These are phyloP conservation scores for Cruciata laevipes DNA, from an alignment of 257 asterid species.

Conservation along the genomic window DNA sequence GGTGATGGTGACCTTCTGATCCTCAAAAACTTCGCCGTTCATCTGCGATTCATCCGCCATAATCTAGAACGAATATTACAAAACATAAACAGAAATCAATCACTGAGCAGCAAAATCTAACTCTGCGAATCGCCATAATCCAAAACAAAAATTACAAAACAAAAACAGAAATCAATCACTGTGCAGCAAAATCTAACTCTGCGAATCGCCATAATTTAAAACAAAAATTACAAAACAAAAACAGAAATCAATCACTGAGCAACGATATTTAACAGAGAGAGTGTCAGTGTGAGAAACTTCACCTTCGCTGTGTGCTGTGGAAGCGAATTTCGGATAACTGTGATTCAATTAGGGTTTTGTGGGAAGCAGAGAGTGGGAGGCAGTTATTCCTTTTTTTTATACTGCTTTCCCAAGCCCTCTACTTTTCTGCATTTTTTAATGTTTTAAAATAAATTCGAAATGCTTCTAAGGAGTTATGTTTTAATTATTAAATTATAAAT, in stretches of 20 bases:
- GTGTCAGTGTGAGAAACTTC: not conserved
- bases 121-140: too few species aligned
- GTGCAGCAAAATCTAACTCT: not conserved
- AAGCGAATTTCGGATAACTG: slow-evolving; percentile 2
- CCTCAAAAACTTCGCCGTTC: slow-evolving; percentile 43
- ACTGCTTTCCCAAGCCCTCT: not conserved
- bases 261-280: not conserved
- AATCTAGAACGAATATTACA: not conserved
- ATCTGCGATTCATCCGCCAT: slow-evolving; percentile 51
- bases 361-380: not conserved
- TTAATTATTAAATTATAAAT: too few species aligned
- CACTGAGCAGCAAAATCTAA: not conserved
- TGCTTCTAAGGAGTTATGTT: too few species aligned
- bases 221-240: not conserved
- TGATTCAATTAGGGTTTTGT: slow-evolving; percentile 10
- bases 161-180: not conserved
- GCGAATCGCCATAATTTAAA: slow-evolving; percentile 24
- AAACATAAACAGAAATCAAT: not conserved
- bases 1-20: slow-evolving; percentile 36
- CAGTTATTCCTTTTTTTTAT: not conserved
- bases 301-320: slow-evolving; percentile 4
- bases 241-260: not conserved
- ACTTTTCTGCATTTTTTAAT: not conserved
- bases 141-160: not conserved
- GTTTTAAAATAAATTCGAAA: not conserved